Percentiles rank a stretch among this genome's conserved stretches.
These are phyloP conservation scores for Aquilaria sinensis DNA, from an alignment of 345 rosid species.

Conservation along the genomic window DNA sequence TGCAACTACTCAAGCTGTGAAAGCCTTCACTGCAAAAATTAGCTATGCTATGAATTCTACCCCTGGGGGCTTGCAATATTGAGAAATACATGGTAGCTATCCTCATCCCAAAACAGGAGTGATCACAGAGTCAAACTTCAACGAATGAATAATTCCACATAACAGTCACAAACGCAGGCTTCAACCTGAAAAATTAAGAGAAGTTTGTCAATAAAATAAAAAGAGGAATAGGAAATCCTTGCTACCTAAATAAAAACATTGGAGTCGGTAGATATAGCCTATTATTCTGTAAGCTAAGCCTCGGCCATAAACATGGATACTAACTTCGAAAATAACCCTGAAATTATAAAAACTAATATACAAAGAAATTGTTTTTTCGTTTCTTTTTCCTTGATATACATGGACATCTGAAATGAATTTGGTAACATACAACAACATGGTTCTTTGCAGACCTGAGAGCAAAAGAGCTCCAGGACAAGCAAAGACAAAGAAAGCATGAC, in stretches of 20 bases:
- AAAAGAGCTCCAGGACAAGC: background rate
- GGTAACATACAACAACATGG: background rate
- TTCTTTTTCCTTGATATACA: background rate
- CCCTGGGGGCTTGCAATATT: slow-evolving; percentile 56
- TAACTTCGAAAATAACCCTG: background rate
- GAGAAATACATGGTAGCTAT: slow-evolving; percentile 51
- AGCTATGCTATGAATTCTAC: slow-evolving; percentile 39
- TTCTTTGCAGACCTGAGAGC: background rate
- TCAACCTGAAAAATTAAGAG: slow-evolving; percentile 24
- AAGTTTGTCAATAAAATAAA: background rate
- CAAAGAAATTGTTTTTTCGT: background rate
- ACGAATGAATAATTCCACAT: slow-evolving; percentile 14
- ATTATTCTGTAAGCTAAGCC: background rate
- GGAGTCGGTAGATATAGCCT: background rate
- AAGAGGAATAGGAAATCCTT: background rate
- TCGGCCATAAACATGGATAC: background rate
- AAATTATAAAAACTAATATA: background rate
- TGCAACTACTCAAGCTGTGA: slow-evolving; percentile 22
- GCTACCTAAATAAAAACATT: background rate
- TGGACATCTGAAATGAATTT: background rate
- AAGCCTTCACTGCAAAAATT: slow-evolving; percentile 38
- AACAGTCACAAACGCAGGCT: slow-evolving; percentile 8
- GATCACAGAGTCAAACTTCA: slow-evolving; percentile 17
- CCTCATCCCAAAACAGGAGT: slow-evolving; percentile 31
- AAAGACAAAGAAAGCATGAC: background rate